Percentiles rank a stretch among this genome's conserved stretches.
Conservation (phyloP, 1,284 basidiomycete genomes). For the Apiotrichum mycotoxinovorans region DNA sequence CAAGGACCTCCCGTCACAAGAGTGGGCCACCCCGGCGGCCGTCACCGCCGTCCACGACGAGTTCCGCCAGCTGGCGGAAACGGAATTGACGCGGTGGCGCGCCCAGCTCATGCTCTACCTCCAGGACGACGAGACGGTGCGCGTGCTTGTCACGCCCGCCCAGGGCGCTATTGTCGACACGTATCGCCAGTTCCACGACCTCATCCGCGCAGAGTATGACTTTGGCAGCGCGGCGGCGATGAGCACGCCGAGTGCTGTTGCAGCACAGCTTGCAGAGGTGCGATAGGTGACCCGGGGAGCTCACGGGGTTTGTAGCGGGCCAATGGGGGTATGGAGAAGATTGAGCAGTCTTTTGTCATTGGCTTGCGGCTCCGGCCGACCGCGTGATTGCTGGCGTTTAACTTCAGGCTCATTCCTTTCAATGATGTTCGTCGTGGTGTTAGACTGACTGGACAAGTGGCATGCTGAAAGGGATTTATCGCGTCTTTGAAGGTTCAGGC, state of each 20-base stretch:
- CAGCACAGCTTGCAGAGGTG: conserved; percentile 13
- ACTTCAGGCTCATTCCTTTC: too few relatives aligned
- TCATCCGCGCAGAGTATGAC: conserved; percentile 52
- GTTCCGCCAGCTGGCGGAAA: conserved; percentile 54
- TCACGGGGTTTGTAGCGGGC: too few relatives aligned
- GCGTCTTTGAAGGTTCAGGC: too few relatives aligned
- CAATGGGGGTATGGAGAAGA: too few relatives aligned
- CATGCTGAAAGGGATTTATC: too few relatives aligned
- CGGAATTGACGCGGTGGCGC: conserved; percentile 59
- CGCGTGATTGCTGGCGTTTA: too few relatives aligned
- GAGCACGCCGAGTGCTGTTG: conserved; percentile 44
- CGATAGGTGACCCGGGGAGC: background rate
- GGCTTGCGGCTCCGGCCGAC: too few relatives aligned
- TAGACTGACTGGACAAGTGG: too few relatives aligned
- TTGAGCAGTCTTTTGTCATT: too few relatives aligned
- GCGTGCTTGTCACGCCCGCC: conserved; percentile 70
- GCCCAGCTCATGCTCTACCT: conserved; percentile 67
- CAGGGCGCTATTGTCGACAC: conserved; percentile 66
- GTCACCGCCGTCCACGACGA: conserved; percentile 55
- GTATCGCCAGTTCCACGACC: conserved; percentile 65
- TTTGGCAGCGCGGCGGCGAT: conserved; percentile 49
- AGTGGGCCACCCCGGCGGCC: conserved; percentile 51
- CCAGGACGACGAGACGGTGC: conserved; percentile 70
- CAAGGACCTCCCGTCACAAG: conserved; percentile 53
- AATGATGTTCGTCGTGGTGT: too few relatives aligned